These are phyloP conservation scores for Arbutus unedo DNA, from an alignment of 148 eudicot species.

Conservation along the genomic window DNA sequence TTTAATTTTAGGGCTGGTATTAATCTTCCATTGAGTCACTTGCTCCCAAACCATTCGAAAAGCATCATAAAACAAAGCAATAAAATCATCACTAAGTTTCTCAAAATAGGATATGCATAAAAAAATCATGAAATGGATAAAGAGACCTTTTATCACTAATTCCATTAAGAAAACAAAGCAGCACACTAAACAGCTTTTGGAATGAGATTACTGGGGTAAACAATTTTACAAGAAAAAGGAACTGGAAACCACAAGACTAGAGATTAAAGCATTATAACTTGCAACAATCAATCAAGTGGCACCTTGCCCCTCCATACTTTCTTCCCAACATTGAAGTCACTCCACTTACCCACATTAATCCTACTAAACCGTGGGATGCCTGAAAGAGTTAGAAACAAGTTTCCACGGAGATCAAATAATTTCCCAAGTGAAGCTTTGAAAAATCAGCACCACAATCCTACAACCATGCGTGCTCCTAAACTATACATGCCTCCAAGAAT, in stretches of 20 bases:
- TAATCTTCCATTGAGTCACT: background rate
- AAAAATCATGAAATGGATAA: background rate
- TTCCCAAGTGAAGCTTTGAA: background rate
- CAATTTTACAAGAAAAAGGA: background rate
- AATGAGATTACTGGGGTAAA: background rate
- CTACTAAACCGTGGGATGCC: background rate
- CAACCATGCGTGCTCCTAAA: background rate
- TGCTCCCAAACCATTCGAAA: too few relatives aligned
- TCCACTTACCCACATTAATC: background rate
- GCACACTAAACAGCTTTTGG: background rate
- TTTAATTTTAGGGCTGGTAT: too few relatives aligned
- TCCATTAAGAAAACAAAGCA: background rate
- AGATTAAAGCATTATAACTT: background rate
- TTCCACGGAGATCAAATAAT: background rate
- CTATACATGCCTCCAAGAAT: background rate
- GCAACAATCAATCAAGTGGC: background rate
- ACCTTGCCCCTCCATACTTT: background rate
- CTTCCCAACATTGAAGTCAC: background rate
- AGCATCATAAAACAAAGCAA: background rate
- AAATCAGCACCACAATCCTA: background rate
- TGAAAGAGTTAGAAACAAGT: background rate
- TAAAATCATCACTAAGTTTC: background rate
- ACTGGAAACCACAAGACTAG: background rate
- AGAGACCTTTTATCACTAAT: background rate
- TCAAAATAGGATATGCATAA: background rate